Evolutionary conservation across 495 filamentous ascomycete species (phyloP).

Genomic region (Penicillium tannophilum): DNA sequence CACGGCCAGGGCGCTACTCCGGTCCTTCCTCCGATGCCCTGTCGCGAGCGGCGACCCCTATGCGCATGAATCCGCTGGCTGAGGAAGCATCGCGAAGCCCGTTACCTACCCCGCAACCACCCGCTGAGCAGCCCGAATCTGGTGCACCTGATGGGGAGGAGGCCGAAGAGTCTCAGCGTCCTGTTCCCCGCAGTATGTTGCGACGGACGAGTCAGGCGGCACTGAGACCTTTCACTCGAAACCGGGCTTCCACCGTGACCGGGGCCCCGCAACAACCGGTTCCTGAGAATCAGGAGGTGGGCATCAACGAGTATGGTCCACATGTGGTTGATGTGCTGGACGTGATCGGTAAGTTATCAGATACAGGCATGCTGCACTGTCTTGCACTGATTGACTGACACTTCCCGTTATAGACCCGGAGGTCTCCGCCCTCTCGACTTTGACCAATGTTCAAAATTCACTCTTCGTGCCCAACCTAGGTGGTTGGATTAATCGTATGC

Average conservation of each 20-base stretch:
- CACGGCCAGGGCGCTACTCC: slow-evolving; percentile 44
- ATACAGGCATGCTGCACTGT: background rate
- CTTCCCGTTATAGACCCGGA: slow-evolving; percentile 62
- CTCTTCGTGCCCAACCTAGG: slow-evolving; percentile 75
- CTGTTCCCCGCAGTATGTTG: slow-evolving; percentile 25
- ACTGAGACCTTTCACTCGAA: slow-evolving; percentile 37
- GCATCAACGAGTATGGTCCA: slow-evolving; percentile 51
- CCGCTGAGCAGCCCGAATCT: background rate
- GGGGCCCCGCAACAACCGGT: slow-evolving; percentile 22
- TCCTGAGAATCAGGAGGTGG: slow-evolving; percentile 10
- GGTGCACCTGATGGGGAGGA: slow-evolving; percentile 7
- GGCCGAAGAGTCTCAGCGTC: slow-evolving; percentile 14
- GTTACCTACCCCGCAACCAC: slow-evolving; percentile 6
- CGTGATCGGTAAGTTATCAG: slow-evolving; percentile 60
- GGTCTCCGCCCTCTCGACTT: slow-evolving; percentile 69
- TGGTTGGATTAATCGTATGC: slow-evolving; percentile 64
- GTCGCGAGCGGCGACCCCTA: slow-evolving; percentile 38
- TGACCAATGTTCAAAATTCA: slow-evolving; percentile 80
- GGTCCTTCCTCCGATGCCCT: slow-evolving; percentile 32
- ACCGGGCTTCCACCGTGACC: slow-evolving; percentile 38
- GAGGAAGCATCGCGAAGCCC: slow-evolving; percentile 41
- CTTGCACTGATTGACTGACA: background rate
- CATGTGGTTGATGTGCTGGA: slow-evolving; percentile 70
- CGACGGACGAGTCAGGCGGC: slow-evolving; percentile 40
- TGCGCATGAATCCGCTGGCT: slow-evolving; percentile 37